Base-by-base conservation (phyloP, 768 basidiomycete genomes). In the Pleurotus platypus region DNA sequence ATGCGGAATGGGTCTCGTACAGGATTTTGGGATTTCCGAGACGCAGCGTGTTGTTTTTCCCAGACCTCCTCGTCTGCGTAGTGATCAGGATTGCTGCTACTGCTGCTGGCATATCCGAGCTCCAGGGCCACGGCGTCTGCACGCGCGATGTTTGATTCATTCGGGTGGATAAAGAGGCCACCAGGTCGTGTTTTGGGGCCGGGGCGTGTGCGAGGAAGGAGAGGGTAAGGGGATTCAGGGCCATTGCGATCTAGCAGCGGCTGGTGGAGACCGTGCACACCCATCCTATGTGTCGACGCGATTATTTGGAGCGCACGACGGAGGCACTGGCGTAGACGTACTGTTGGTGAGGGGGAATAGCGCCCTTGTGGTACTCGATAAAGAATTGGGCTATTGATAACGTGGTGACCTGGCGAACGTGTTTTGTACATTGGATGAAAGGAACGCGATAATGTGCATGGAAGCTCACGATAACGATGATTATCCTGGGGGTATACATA, bases 111-210 rank as follows among this genome's bases (percentile, higher is more conserved):
- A 15, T 85, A 58, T 20, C 84, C 86, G 30, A 85, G 69, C 62
- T 82, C 76, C 46, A 80, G 66, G 0, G 84, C 84, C n/a, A 70
- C 76, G 7, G 80, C 83, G 58, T 88, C 86, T 2, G 86, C 86
- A 37, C 86, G 83, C 5, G 84, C 85, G 59, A 86, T 63, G 64
- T 86, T 87, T 38, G 85, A 86, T 43, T 84, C 67, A 43, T 67
- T 68, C 2, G 87, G 86, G 62, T 87, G 85, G 49, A 87, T 86
- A 62, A 81, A 82, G 50, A 87, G 82, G 38, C 65, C 70, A 9
- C 79, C 79, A 2, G 85, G 84, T 63, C 83, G 86, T 46, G 81
- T 77, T 66, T 72, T 81, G 12, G 78, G 71, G 56, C 80, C 80
- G 13, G 75, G 69, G 15, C 77, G 78, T 6, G 70, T 69, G 46